Evolutionary conservation across 2,329 filamentous ascomycete genomes (phyloP).

Genomic region (Blumeria hordei): DNA sequence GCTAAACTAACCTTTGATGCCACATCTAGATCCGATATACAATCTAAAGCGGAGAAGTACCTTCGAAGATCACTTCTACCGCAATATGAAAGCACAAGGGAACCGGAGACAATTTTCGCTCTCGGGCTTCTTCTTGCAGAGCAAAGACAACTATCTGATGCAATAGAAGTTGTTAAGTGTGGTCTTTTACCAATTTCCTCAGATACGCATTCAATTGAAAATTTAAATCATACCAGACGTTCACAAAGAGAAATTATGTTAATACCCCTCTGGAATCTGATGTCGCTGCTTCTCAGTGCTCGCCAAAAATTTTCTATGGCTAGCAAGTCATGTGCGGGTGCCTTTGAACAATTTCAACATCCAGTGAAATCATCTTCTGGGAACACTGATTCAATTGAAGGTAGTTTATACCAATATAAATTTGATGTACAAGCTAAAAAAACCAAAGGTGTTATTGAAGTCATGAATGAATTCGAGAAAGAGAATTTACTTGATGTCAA

Average conservation of each 20-base stretch:
- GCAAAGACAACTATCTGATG: constrained; percentile 52
- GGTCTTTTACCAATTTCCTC: constrained; percentile 37
- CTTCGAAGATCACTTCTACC: constrained; percentile 50
- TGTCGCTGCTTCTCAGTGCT: constrained; percentile 66
- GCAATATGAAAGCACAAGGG: constrained; percentile 37
- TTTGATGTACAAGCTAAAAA: not conserved
- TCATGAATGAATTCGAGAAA: constrained; percentile 66
- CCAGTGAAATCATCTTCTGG: constrained; percentile 44
- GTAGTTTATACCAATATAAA: constrained; percentile 2
- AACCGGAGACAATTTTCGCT: constrained; percentile 57
- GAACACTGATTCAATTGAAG: constrained; percentile 41
- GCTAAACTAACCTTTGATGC: constrained; percentile 59
- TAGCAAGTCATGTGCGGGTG: constrained; percentile 62
- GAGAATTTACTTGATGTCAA: constrained; percentile 79
- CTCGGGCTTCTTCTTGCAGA: constrained; percentile 73
- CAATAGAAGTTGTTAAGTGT: constrained; percentile 60
- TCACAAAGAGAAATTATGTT: constrained; percentile 31
- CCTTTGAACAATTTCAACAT: constrained; percentile 71
- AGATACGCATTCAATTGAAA: constrained; percentile 10
- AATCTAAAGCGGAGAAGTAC: constrained; percentile 51
- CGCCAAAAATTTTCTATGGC: constrained; percentile 68
- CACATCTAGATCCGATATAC: constrained; percentile 43
- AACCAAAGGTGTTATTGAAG: constrained; percentile 35
- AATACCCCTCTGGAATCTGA: constrained; percentile 74
- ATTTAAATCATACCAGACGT: constrained; percentile 17